A percentile compares a stretch with the other conserved stretches of the same genome.
Evolutionary conservation across 75 land plant species (phyloP).

Genomic region (Larix kaempferi): DNA sequence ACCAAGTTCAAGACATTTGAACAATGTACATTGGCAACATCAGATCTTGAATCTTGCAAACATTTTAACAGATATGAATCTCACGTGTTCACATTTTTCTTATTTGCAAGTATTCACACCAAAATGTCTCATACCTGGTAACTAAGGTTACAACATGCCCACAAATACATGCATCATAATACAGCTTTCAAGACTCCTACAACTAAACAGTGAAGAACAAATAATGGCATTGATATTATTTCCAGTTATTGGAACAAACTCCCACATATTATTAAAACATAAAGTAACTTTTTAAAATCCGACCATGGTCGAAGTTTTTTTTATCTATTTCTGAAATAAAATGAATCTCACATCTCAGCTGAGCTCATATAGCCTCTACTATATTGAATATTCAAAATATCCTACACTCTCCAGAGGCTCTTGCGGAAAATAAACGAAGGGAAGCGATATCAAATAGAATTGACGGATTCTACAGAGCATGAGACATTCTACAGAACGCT

Average conservation of each 20-base stretch:
- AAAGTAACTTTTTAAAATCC: neutral
- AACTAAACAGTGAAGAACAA: neutral
- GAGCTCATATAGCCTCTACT: neutral
- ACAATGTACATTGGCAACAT: too few species aligned
- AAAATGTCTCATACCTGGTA: too few species aligned
- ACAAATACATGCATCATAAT: too few species aligned
- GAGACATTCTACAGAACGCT: too few species aligned
- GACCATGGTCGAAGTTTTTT: neutral
- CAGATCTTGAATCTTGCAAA: too few species aligned
- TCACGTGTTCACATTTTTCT: too few species aligned
- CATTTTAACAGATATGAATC: too few species aligned
- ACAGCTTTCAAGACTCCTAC: too few species aligned
- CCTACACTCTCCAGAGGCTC: neutral
- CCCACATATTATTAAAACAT: neutral
- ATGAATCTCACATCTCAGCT: neutral
- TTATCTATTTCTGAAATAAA: neutral
- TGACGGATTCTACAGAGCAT: too few species aligned
- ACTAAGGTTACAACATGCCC: too few species aligned
- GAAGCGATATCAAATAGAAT: neutral
- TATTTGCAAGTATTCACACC: too few species aligned
- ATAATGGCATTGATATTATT: neutral
- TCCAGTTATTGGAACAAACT: neutral
- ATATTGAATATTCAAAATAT: neutral
- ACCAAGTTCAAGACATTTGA: too few species aligned
- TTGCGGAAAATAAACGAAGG: neutral